Conservation (phyloP, 2,329 filamentous ascomycete species). For the Coniochaeta pulveracea region DNA sequence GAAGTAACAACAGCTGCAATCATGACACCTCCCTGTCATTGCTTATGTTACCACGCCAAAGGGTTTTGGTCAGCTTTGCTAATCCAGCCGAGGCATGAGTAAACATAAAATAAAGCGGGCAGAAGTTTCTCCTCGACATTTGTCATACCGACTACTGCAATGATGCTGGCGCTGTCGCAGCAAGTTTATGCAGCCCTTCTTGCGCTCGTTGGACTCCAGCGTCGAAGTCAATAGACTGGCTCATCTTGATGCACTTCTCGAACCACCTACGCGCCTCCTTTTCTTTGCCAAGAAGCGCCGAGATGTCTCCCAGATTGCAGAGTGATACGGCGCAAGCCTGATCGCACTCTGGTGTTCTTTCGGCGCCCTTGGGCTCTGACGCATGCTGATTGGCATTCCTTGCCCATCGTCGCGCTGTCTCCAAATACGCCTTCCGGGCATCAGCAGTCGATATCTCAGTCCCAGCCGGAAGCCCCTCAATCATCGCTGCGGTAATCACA, state of each 20-base stretch:
- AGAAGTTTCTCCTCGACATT: too few species aligned
- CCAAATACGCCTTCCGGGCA: slow-evolving; percentile 50
- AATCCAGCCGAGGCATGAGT: too few species aligned
- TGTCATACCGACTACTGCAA: too few species aligned
- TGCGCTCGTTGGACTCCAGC: slow-evolving; percentile 41
- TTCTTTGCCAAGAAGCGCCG: slow-evolving; percentile 58
- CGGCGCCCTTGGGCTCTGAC: slow-evolving; percentile 50
- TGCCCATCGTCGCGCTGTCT: slow-evolving; percentile 68
- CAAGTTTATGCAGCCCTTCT: slow-evolving; percentile 35
- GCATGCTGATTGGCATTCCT: slow-evolving; percentile 62
- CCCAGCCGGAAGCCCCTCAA: slow-evolving; percentile 13
- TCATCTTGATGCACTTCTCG: slow-evolving; percentile 53
- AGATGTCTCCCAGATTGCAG: slow-evolving; percentile 80
- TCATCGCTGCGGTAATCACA: slow-evolving; percentile 14
- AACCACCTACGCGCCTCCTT: slow-evolving; percentile 58
- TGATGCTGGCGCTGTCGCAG: too few species aligned
- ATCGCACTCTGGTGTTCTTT: slow-evolving; percentile 70
- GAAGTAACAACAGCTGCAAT: too few species aligned
- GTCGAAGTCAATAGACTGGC: slow-evolving; percentile 38
- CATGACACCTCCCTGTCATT: too few species aligned
- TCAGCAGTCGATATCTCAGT: slow-evolving; percentile 20
- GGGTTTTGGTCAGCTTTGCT: too few species aligned
- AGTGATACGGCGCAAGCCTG: slow-evolving; percentile 70
- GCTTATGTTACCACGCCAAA: too few species aligned
- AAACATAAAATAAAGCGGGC: too few species aligned